Evolutionary conservation across 2,329 filamentous ascomycete species (phyloP), one percentile per base, ranked within the genome.

Genomic region (Chalaropsis thielavioides): DNA sequence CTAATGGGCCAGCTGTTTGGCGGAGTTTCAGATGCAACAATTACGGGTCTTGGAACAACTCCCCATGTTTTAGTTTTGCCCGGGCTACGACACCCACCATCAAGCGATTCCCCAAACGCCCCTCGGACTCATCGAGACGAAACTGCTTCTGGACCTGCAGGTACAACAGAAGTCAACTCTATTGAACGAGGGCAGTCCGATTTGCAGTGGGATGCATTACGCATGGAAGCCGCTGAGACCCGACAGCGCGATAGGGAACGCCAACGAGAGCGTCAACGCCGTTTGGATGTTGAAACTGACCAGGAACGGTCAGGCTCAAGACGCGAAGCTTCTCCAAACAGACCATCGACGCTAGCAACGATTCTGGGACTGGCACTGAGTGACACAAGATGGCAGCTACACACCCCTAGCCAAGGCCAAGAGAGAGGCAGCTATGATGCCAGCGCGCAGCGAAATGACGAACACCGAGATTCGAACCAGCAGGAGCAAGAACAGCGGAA

Each of bases 231-330:
- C 7, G 40, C 17, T 5, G 60, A 62, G 43, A 49, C 44, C 35
- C 43, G 60, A 13, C 60, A 62, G 60, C 60, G 60, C 10, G 41
- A 49, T 35, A 31, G 60, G 27, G 43, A 62, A 19, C 60, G 60
- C 24, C 38, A 62, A 62, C 60, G 60, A 31, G 22, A 62, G 41
- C 60, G 27, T 15, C 54, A 35, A 35, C 27, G 54, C 6, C 54
- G 24, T 38, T 7, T 19, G 11, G 54, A 58, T 35, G 7, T 17
- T 19, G 41, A 40, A 15, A 35, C 11, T 35, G 60, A 62, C 6
- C 60, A 35, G 22, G 38, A 46, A 8, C 60, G 60, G 17, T 27
- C 27, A 58, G 31, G 17, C 17, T 10, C 24, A n/a, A 31, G 54
- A 35, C 54, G 54, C 5, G 27, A 58, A 38, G 54, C 54, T 19